Evolutionary conservation across 2,329 filamentous ascomycete genomes (phyloP).

Genomic region (Westerdykella sp.): DNA sequence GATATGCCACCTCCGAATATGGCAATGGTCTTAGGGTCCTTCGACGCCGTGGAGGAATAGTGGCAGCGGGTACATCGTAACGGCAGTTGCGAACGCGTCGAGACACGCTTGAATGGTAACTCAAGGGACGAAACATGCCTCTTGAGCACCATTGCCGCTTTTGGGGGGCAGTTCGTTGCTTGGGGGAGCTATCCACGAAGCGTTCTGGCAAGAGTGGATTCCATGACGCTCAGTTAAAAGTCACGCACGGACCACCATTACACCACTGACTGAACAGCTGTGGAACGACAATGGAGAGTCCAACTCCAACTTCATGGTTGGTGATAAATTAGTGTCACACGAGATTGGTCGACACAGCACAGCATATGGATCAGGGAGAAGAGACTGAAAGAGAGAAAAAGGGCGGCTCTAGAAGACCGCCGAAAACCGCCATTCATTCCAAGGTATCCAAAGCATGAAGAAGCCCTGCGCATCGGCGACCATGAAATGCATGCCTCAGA

Average conservation of each 20-base stretch:
- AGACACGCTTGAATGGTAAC: slow-evolving; percentile 27
- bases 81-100: slow-evolving; percentile 13
- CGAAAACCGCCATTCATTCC: slow-evolving; percentile 2
- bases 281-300: no score
- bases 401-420: slow-evolving; percentile 7
- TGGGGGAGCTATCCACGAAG: slow-evolving; percentile 9
- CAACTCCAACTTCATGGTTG: no score
- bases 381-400: slow-evolving; percentile 1
- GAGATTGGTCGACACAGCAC: not conserved
- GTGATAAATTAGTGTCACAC: no score
- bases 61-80: slow-evolving; percentile 16
- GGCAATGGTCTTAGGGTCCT: slow-evolving; percentile 37
- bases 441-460: not conserved
- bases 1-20: slow-evolving; percentile 50
- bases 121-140: slow-evolving; percentile 29
- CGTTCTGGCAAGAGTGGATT: not conserved
- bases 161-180: slow-evolving; percentile 5
- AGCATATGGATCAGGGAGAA: slow-evolving; percentile 1
- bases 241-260: not conserved
- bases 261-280: no score
- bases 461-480: no score
- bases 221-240: slow-evolving; percentile 10
- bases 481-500: not conserved
- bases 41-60: slow-evolving; percentile 15
- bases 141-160: slow-evolving; percentile 34